phyloP scores from a whole-genome alignment of 2,329 filamentous ascomycete genomes.

The Gaeumannomyces tritici region DNA sequence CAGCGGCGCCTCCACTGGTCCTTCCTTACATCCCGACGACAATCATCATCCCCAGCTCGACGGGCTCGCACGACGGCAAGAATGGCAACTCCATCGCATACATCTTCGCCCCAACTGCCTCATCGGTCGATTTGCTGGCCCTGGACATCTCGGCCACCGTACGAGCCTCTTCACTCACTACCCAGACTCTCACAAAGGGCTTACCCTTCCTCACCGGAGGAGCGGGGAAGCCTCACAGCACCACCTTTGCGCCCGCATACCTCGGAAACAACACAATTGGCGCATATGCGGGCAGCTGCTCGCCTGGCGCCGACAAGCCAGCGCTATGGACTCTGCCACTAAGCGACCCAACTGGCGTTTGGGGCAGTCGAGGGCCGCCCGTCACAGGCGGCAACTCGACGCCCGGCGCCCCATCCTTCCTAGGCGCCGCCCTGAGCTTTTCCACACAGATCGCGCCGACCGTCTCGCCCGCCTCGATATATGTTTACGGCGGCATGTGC shows the following conservation, averaged over 20 bases:
- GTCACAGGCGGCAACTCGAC: background rate
- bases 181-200: constrained; percentile 41
- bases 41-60: constrained; percentile 48
- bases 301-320: constrained; percentile 29
- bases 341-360: constrained; percentile 24
- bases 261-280: constrained; percentile 60
- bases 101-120: constrained; percentile 51
- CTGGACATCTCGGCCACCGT: constrained; percentile 56
- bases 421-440: constrained; percentile 55
- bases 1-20: constrained; percentile 26
- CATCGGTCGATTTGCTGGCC: constrained; percentile 42
- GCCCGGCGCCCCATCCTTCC: constrained; percentile 34
- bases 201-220: constrained; percentile 52
- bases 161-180: constrained; percentile 28
- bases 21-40: constrained; percentile 73
- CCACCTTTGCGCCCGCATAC: constrained; percentile 58
- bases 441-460: constrained; percentile 47
- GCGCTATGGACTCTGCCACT: constrained; percentile 61
- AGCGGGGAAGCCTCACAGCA: constrained; percentile 24
- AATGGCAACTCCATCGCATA: constrained; percentile 42
- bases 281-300: constrained; percentile 67
- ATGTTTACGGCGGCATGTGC: constrained; percentile 89
- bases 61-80: constrained; percentile 24
- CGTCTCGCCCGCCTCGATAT: constrained; percentile 48
- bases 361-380: constrained; percentile 24